Evolutionary conservation across 2,329 filamentous ascomycete genomes (phyloP), one percentile per base, ranked within the genome.

Genomic region (Davidsoniella eucalypti): DNA sequence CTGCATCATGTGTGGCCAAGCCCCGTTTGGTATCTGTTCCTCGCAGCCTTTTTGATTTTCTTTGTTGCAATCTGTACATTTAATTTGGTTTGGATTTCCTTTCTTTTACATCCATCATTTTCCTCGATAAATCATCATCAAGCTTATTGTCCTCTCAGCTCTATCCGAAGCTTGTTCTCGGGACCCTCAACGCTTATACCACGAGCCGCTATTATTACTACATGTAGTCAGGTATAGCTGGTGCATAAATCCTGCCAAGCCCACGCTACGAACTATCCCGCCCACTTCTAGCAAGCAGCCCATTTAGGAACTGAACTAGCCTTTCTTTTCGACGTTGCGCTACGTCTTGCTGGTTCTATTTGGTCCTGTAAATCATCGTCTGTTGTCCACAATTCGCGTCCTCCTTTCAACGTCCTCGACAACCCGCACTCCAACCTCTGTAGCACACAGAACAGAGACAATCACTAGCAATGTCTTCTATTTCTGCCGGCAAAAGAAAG

Each of bases 401-500:
- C 36, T 37, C 49, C 16, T 51, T 25, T 46, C 23, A 23, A 48
- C 41, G 33, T 17, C 29, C 12, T 33, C 29, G 29, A 33, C 29
- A 33, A 45, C 17, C 43, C 17, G 43, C 43, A 16, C n/a, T 45
- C 14, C 25, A 17, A 25, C n/a, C 17, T 17, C 25, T 25, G 12
- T n/a, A n/a, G 37, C 40, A 36, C 10, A 21, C 17, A 36, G 10
- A 44, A 23, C 21, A 23, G 21, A 23, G 21, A 23, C 21, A 23
- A 23, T 23, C n/a, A n/a, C 41, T 3, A 29, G 64, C 54, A 55
- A 82, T 83, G 79, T 73, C 79, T 25, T 65, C 72, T 18, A 67
- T 70, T 52, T 67, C 70, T 54, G 68, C 67, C 56, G 74, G 72
- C 58, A 94, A 94, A 72, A 82, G 88, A 66, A 94, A 94, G 75